Conservation (phyloP, 2,329 filamentous ascomycete species). For the Exophiala sideris region DNA sequence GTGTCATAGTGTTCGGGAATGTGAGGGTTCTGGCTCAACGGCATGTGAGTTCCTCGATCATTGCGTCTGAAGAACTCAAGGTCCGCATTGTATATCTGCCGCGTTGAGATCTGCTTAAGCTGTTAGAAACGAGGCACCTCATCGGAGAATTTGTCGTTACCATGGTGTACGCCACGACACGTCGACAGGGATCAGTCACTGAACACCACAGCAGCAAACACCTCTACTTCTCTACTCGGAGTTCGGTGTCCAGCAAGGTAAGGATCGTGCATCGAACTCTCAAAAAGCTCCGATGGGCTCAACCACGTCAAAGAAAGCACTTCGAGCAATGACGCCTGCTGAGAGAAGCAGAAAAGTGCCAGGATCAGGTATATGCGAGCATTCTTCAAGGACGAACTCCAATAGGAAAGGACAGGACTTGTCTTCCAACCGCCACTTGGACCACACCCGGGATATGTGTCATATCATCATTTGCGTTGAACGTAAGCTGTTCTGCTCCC, state of each 20-base stretch:
- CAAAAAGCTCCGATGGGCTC: not conserved
- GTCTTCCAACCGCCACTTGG: conserved; percentile 1
- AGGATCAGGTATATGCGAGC: conserved; percentile 11
- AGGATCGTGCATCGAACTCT: not conserved
- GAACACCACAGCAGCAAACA: not conserved
- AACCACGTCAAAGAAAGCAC: conserved; percentile 1
- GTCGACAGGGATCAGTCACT: not conserved
- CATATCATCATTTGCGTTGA: conserved; percentile 19
- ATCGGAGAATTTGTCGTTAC: conserved; percentile 3
- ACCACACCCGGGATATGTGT: conserved; percentile 16
- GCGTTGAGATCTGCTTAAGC: conserved; percentile 20
- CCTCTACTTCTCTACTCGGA: not conserved
- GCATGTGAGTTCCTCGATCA: conserved; percentile 27
- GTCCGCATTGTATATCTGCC: conserved; percentile 17
- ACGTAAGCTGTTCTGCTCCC: conserved; percentile 9
- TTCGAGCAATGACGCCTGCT: conserved; percentile 10
- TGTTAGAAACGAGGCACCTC: conserved; percentile 8
- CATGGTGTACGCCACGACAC: conserved; percentile 15
- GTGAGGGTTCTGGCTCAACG: conserved; percentile 20
- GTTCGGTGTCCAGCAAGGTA: not conserved
- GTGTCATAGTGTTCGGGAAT: conserved; percentile 24
- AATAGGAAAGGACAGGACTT: conserved; percentile 12
- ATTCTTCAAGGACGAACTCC: conserved; percentile 16
- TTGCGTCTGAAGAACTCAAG: conserved; percentile 29
- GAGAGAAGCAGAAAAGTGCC: conserved; percentile 7